Percentiles rank a stretch among this genome's conserved stretches.
phyloP scores from a whole-genome alignment of 805 yeast species.

The Wickerhamiella vanderwaltii region DNA sequence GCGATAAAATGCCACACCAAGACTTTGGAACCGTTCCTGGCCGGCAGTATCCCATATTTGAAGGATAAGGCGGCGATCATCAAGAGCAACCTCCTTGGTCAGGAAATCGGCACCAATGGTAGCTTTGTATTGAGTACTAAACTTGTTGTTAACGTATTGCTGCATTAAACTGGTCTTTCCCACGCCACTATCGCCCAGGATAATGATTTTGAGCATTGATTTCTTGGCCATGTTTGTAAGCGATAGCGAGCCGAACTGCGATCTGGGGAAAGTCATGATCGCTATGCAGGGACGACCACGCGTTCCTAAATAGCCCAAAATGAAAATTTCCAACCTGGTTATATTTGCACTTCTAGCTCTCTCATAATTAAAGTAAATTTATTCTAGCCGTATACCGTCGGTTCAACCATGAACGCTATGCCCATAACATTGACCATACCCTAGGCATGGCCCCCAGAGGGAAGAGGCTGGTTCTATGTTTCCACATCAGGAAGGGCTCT shows the following conservation, averaged over 20 bases:
- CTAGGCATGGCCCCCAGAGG: too few species aligned
- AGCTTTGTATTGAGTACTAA: constrained; percentile 91
- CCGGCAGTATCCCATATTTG: constrained; percentile 98
- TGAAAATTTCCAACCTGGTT: too few species aligned
- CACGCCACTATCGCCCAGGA: constrained; percentile 93
- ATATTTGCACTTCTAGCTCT: too few species aligned
- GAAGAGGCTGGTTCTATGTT: too few species aligned
- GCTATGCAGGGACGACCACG: too few species aligned
- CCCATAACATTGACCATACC: too few species aligned
- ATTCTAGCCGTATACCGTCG: too few species aligned
- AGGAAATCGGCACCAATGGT: constrained; percentile 96
- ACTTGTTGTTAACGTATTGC: constrained; percentile 89
- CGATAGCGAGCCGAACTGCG: neutral
- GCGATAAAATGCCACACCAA: constrained; percentile 93
- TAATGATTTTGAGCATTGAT: constrained; percentile 57
- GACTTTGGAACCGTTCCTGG: constrained; percentile 91
- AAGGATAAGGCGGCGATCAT: constrained; percentile 67
- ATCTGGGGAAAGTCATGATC: too few species aligned
- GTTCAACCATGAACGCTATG: too few species aligned
- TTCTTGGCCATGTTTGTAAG: constrained; percentile 25
- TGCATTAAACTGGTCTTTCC: constrained; percentile 97
- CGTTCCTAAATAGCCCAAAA: too few species aligned
- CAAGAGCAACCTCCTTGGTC: constrained; percentile 79
- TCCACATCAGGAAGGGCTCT: too few species aligned
- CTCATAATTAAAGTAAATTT: too few species aligned